Evolutionary conservation across 2,329 filamentous ascomycete genomes (phyloP), one percentile per base, ranked within the genome.

Genomic region (Fusarium sp.): DNA sequence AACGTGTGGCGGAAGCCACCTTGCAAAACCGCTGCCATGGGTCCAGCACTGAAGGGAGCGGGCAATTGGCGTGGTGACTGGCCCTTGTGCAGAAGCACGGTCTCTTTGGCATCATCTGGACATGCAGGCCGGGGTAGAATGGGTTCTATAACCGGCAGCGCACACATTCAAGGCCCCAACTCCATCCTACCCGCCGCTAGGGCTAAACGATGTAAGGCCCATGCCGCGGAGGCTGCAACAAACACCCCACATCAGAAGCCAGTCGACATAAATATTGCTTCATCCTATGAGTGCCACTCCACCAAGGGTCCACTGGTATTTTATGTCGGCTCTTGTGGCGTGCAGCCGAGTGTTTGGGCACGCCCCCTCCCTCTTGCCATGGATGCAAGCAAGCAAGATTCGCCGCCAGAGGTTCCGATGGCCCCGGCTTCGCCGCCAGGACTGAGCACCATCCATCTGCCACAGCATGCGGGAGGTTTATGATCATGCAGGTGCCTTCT

Each of bases 401-500:
- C 64, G 71, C 67, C 70, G 71, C 63, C 62, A 57, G 72, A 60
- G 62, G 69, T 64, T 68, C 65, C 65, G 61, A 62, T 71, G 61
- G 67, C 66, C 68, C 69, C 65, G 69, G 65, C 61, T 59, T 68
- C 65, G 64, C 70, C 62, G 64, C 68, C 62, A 66, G 53, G 64
- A 65, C 58, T 71, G 58, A 68, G 54, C 69, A 71, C 67, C 70
- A 72, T 46, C 42, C 42, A 46, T 69, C 67, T 66, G 64, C 62
- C 70, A 70, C 68, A 61, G 44, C 58, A 66, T 69, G 71, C 64
- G 64, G 46, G 61, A 71, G 65, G 71, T 64, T 46, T 68, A 63
- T 74, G 73, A 74, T 74, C 71, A 74, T 74, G 73, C 73, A 74
- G 64, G 68, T 72, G 68, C 62, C 68, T 74, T 64, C 46, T 61